phyloP scores from a whole-genome alignment of 345 rosid species.

The Rubroshorea leprosula region DNA sequence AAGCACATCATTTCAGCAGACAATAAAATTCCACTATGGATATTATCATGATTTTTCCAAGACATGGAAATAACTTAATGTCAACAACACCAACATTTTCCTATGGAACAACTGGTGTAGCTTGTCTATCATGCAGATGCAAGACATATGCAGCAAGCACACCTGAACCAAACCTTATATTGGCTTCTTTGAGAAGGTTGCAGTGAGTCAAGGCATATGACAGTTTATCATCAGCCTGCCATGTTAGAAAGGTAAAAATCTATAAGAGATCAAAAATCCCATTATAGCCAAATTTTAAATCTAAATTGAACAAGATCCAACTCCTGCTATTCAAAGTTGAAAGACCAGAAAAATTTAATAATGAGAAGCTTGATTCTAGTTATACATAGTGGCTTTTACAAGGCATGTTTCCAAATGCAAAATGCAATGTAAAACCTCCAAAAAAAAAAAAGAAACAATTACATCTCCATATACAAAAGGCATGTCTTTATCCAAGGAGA shows the following conservation, averaged over 20 bases:
- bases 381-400: neutral
- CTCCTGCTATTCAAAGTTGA: neutral
- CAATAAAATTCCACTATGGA: neutral
- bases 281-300: neutral
- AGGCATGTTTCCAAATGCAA: neutral
- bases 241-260: constrained; percentile 11
- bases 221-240: constrained; percentile 90
- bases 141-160: constrained; percentile 20
- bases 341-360: constrained; percentile 3
- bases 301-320: neutral
- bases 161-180: constrained; percentile 61
- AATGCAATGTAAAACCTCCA: neutral
- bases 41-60: neutral
- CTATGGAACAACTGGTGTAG: neutral
- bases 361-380: neutral
- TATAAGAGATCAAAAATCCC: neutral
- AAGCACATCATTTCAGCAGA: neutral
- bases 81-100: neutral
- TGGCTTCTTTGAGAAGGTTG: constrained; percentile 56
- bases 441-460: no score
- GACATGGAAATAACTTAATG: neutral
- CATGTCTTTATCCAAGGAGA: constrained; percentile 3
- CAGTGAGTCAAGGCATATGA: constrained; percentile 82
- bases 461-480: no score
- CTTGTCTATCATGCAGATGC: constrained; percentile 8